phyloP scores from a whole-genome alignment of 2,329 filamentous ascomycete species.

The Fusarium sp. region DNA sequence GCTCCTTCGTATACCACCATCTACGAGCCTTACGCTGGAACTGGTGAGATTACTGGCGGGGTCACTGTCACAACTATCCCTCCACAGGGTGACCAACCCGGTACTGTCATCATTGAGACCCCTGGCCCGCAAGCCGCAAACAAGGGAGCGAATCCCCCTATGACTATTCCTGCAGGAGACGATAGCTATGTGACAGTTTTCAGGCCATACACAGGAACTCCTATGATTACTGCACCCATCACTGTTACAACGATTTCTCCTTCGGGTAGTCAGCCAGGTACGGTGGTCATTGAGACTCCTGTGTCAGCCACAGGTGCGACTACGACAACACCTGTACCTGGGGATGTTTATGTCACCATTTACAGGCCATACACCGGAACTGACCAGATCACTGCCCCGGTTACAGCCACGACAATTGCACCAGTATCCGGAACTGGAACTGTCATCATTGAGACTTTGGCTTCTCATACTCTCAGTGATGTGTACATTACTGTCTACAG shows the following conservation, averaged over 20 bases:
- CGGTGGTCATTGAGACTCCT: conserved; percentile 34
- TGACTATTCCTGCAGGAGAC: conserved; percentile 27
- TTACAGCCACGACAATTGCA: conserved; percentile 24
- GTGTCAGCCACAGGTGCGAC: not conserved
- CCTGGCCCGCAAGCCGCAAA: conserved; percentile 14
- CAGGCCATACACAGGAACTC: conserved; percentile 33
- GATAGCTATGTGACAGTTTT: conserved; percentile 32
- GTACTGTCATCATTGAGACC: conserved; percentile 34
- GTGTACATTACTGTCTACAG: conserved; percentile 19
- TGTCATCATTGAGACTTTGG: conserved; percentile 30
- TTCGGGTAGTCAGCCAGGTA: conserved; percentile 23
- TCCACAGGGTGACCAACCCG: conserved; percentile 18
- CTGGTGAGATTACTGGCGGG: conserved; percentile 15
- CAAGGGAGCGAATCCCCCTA: conserved; percentile 17
- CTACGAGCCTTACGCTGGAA: conserved; percentile 29
- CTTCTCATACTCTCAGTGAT: conserved; percentile 6
- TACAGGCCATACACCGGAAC: conserved; percentile 29
- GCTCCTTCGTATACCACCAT: conserved; percentile 27
- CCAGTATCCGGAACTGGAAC: conserved; percentile 34
- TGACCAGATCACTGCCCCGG: conserved; percentile 17
- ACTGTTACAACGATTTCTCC: conserved; percentile 28
- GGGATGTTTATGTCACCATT: conserved; percentile 25
- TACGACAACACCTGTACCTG: not conserved
- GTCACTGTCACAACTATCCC: conserved; percentile 12
- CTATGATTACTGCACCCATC: conserved; percentile 21